Evolutionary conservation across 306 rosid genomes (phyloP), one percentile per base, ranked within the genome.

Genomic region (Crataegus laevigata): DNA sequence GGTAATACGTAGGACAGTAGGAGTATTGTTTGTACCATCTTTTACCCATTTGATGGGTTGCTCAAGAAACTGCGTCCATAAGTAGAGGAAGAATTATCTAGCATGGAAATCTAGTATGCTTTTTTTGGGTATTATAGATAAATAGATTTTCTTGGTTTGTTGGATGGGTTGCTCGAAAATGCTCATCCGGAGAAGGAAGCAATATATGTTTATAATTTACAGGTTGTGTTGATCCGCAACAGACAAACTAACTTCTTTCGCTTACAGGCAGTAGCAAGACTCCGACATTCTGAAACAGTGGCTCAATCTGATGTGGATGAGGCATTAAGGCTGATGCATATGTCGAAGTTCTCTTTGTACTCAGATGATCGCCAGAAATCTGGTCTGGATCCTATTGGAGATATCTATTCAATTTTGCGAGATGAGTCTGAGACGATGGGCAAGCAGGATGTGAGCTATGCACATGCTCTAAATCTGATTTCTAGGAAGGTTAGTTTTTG

Each of bases 291-390:
- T 70, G 93, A 85, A 73, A 84, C 89, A 11, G 92, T 96, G 79
- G 99, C 93, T 82, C 99, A 94, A 84, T 91, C 97, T 81, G 99
- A 94, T 5, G 99, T 94, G 77, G 99, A 94, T 11, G 99, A 96
- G 81, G 96, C 98, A 36, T 85, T 96, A 76, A 85, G 99, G 80
- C 82, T 96, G 82, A 96, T 96, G 99, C 98, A 96, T 84, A 92
- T 96, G 99, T 96, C 98, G 4, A 92, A 96, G 79, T 96, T 96
- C 83, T 96, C 99, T 54, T 75, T 96, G 79, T 96, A 96, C 82
- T 92, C 99, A 1, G 97, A 92, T 3, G 99, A 94, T 74, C 99
- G 96, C 43, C 97, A 94, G 79, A 90, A 50, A 81, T 92, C 99
- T 43, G 99, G 99, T 69, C 90, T 96, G 42, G 98, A 96, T 85